Base-by-base conservation (phyloP, 78 protist species). In the Mastigamoeba balamuthi region DNA sequence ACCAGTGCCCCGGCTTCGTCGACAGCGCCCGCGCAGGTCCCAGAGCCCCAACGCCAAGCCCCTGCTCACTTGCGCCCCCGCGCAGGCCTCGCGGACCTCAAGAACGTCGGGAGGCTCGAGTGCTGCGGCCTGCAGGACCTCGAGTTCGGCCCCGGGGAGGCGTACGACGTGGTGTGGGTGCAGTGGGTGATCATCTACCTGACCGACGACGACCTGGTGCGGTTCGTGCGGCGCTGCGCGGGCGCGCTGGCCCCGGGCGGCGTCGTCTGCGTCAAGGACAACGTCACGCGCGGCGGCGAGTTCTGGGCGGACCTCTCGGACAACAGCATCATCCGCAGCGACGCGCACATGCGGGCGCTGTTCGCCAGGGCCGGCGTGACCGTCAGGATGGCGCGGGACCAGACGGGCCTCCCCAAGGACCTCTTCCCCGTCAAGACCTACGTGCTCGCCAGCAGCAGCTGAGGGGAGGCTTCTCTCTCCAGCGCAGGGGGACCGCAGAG, bases 131-230 rank as follows among this genome's bases (percentile, higher is more conserved):
- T 88, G 63, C 89, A 92, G 74, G 83, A 78, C 66, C 80, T 81
- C 52, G 35, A 33, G 28, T 77, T 80, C 39, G 72, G 25, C 6
- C 44, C 7, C 2, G 72, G 7, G 36, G 27, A 9, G n/a, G n/a
- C n/a, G 29, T 92, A 92, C 78, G 93, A 92, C 80, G 41, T 81
- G 43, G 48, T 92, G 33, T 82, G 92, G 89, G 73, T 88, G 8
- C 95, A 92, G 77, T 92, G 95, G 95, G 93, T 88, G 6, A 72
- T 38, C 90, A 91, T 41, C 69, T 91, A 7, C 52, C 66, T 0
- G 90, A 65, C 39, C 4, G 89, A 81, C 42, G 5, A 30, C 8
- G 93, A 89, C 75, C 76, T 92, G 6, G 86, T 89, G 1, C 76
- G 7, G 0, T 92, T 92, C 77, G 5, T 92, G 25, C 48, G 70